Evolutionary conservation across 208 protist species (phyloP).

Genomic region (Leishmania tropica): DNA sequence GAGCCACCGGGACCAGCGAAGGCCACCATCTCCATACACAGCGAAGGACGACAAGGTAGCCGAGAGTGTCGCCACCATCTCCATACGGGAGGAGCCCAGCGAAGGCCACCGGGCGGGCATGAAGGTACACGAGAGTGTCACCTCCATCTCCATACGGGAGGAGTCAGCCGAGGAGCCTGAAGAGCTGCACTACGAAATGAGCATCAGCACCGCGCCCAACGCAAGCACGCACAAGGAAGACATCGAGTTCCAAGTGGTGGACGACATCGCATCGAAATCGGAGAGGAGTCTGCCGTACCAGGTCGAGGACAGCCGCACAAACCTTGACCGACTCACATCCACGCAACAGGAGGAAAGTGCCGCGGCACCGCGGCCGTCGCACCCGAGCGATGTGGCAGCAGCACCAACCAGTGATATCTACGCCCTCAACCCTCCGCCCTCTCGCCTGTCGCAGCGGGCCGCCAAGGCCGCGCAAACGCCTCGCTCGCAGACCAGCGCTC

Average conservation of each 20-base stretch:
- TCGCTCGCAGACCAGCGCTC: slow-evolving; percentile 1
- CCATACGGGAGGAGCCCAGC: slow-evolving; percentile 1
- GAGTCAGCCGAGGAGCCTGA: not conserved
- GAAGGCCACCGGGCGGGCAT: too few species aligned
- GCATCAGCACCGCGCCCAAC: not conserved
- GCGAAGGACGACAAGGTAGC: too few species aligned
- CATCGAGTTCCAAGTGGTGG: slow-evolving; percentile 20
- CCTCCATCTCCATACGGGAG: not conserved
- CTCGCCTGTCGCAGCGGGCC: slow-evolving; percentile 26
- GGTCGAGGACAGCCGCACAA: slow-evolving; percentile 7
- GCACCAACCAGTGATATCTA: not conserved
- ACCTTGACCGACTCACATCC: slow-evolving; percentile 3
- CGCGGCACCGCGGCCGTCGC: not conserved
- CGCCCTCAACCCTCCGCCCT: slow-evolving; percentile 13
- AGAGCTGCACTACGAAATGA: not conserved
- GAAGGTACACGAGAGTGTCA: too few species aligned
- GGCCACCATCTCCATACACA: too few species aligned
- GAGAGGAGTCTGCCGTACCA: slow-evolving; percentile 28
- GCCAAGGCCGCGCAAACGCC: slow-evolving; percentile 15
- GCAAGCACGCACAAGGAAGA: slow-evolving; percentile 11
- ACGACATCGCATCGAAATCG: slow-evolving; percentile 10
- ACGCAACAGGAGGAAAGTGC: not conserved
- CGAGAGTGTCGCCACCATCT: too few species aligned
- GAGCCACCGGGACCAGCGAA: too few species aligned
- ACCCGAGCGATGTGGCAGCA: not conserved